Conservation (phyloP, 2,329 filamentous ascomycete species). For the Colletotrichum sp. region DNA sequence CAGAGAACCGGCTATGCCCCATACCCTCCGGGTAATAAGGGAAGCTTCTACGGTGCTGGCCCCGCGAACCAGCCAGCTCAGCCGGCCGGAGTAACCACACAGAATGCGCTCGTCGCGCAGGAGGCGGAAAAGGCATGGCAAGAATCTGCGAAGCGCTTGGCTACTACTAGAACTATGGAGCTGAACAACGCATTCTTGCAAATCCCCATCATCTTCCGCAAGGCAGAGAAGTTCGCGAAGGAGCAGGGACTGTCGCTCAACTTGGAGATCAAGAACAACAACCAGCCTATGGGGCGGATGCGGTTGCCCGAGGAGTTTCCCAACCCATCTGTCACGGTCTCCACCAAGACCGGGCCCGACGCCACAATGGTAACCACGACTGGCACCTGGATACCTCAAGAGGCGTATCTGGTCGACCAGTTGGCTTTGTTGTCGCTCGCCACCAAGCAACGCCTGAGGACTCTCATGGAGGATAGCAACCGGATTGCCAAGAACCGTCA, state of each 20-base stretch:
- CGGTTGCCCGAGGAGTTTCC: slow-evolving; percentile 54
- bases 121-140: slow-evolving; percentile 70
- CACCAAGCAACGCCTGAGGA: slow-evolving; percentile 78
- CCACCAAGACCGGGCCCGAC: slow-evolving; percentile 63
- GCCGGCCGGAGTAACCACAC: slow-evolving; percentile 46
- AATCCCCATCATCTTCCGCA: slow-evolving; percentile 65
- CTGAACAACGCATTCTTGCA: slow-evolving; percentile 76
- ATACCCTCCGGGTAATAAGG: slow-evolving; percentile 59
- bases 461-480: slow-evolving; percentile 78
- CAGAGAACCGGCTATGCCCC: slow-evolving; percentile 57
- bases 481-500: slow-evolving; percentile 74
- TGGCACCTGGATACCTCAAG: slow-evolving; percentile 75
- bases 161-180: slow-evolving; percentile 68
- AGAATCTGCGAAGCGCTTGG: slow-evolving; percentile 66
- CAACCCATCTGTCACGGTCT: slow-evolving; percentile 57
- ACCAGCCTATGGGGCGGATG: slow-evolving; percentile 51
- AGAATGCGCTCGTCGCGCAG: slow-evolving; percentile 70
- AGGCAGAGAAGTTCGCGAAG: slow-evolving; percentile 60
- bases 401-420: slow-evolving; percentile 80
- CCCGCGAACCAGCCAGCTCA: slow-evolving; percentile 68
- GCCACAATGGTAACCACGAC: slow-evolving; percentile 66
- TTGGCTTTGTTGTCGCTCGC: slow-evolving; percentile 83
- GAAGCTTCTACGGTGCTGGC: slow-evolving; percentile 68
- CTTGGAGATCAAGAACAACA: slow-evolving; percentile 56
- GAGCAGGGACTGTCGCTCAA: slow-evolving; percentile 64